phyloP scores from a whole-genome alignment of 208 protist genomes.

The Crithidia fasciculata region DNA sequence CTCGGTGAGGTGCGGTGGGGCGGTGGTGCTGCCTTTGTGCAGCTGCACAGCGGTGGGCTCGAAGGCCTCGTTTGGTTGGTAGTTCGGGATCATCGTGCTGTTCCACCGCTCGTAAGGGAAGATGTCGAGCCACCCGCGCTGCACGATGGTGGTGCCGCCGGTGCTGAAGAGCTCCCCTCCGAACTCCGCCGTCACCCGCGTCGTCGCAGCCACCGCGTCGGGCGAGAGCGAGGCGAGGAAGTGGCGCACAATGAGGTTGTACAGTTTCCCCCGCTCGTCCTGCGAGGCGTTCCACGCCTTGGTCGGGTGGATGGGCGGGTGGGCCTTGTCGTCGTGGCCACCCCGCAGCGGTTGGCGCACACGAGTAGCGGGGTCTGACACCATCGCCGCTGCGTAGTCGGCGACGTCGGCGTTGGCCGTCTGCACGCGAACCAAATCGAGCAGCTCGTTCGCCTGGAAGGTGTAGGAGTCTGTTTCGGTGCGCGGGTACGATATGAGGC shows the following conservation, averaged over 20 bases:
- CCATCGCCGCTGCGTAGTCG: conserved; percentile 66
- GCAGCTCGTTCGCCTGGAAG: conserved; percentile 84
- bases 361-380: conserved; percentile 43
- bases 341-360: conserved; percentile 95
- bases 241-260: conserved; percentile 96
- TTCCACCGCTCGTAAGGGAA: conserved; percentile 93
- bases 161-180: conserved; percentile 88
- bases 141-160: conserved; percentile 88
- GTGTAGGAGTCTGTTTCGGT: conserved; percentile 98
- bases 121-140: conserved; percentile 95
- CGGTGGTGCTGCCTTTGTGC: conserved; percentile 71
- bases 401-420: conserved; percentile 53
- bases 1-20: conserved; percentile 96
- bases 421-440: conserved; percentile 83
- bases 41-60: conserved; percentile 86
- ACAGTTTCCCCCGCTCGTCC: conserved; percentile 83
- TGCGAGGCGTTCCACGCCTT: conserved; percentile 68
- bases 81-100: conserved; percentile 92
- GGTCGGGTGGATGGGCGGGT: conserved; percentile 98
- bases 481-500: conserved; percentile 96
- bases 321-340: conserved; percentile 96
- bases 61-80: conserved; percentile 90
- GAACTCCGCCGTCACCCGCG: conserved; percentile 76
- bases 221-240: conserved; percentile 98
- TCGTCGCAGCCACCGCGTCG: conserved; percentile 90